Percentiles rank a stretch among this genome's conserved stretches.
phyloP scores from a whole-genome alignment of 2,329 filamentous ascomycete species.

The Aaosphaeria arxii region DNA sequence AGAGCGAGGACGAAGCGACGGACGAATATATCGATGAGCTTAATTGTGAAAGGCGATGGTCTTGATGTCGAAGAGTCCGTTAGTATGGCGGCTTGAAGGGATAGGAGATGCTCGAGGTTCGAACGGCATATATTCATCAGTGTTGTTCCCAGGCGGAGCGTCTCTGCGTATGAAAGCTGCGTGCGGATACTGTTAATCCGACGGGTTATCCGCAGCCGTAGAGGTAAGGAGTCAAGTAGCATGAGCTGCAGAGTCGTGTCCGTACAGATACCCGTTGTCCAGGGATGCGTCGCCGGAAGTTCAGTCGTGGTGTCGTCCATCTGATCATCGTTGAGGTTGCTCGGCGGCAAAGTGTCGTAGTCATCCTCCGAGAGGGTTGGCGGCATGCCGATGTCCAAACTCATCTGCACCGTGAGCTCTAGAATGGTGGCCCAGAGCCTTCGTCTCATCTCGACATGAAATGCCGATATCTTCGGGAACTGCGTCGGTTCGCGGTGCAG shows the following conservation, averaged over 20 bases:
- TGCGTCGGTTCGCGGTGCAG: conserved; percentile 39
- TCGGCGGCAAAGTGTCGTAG: conserved; percentile 36
- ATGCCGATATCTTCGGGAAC: conserved; percentile 34
- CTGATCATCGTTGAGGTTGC: conserved; percentile 42
- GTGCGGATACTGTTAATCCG: conserved; percentile 31
- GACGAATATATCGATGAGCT: conserved; percentile 51
- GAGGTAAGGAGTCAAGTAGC: conserved; percentile 32
- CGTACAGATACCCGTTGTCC: conserved; percentile 19
- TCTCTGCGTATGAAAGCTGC: conserved; percentile 26
- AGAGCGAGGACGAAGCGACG: conserved; percentile 56
- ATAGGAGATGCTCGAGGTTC: conserved; percentile 13
- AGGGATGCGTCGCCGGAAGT: conserved; percentile 11
- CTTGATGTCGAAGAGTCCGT: neutral
- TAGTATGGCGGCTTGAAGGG: neutral
- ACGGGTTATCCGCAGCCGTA: conserved; percentile 34
- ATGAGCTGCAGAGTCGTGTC: conserved; percentile 36
- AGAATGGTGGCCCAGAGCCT: conserved; percentile 29
- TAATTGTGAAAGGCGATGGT: conserved; percentile 40
- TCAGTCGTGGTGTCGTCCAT: conserved; percentile 19
- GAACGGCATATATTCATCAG: conserved; percentile 21
- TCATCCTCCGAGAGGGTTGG: conserved; percentile 36
- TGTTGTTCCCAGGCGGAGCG: conserved; percentile 21
- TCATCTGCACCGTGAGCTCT: conserved; percentile 37
- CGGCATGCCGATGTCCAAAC: conserved; percentile 35
- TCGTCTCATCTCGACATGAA: conserved; percentile 37